Evolutionary conservation across 805 yeast species (phyloP).

Genomic region (Grigorovia yakushimaensis): DNA sequence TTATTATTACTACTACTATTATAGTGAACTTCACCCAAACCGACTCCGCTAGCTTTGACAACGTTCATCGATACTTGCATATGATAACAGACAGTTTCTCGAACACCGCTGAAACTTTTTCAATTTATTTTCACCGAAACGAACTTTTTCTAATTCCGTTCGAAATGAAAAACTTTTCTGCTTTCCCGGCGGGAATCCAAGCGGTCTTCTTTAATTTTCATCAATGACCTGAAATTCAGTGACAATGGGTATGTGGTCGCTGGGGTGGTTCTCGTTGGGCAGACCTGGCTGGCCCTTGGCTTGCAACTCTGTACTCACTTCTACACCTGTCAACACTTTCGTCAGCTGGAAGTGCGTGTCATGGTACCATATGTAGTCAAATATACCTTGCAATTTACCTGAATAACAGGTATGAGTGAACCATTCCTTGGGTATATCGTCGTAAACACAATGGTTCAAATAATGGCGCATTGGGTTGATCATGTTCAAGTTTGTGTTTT

Average conservation of each 20-base stretch:
- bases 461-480: slow-evolving; percentile 27
- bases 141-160: not conserved
- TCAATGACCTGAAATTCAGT: slow-evolving; percentile 28
- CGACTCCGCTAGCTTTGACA: not conserved
- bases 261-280: slow-evolving; percentile 52
- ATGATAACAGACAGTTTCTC: not conserved
- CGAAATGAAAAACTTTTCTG: not conserved
- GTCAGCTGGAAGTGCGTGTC: slow-evolving; percentile 31
- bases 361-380: slow-evolving; percentile 52
- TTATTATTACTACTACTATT: too few species aligned
- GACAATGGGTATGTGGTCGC: slow-evolving; percentile 40
- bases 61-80: not conserved
- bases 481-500: slow-evolving; percentile 21
- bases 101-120: not conserved
- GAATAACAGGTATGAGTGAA: slow-evolving; percentile 40
- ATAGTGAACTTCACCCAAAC: not conserved
- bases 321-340: slow-evolving; percentile 41
- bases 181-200: not conserved
- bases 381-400: slow-evolving; percentile 39
- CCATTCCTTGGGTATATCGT: slow-evolving; percentile 21
- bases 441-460: slow-evolving; percentile 25
- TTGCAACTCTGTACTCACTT: slow-evolving; percentile 21
- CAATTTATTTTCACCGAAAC: not conserved
- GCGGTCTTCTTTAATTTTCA: not conserved
- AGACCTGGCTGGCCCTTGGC: slow-evolving; percentile 30